These are phyloP conservation scores for Eremothecium cymbalariae DNA, from an alignment of 1,139 yeast species.

Conservation along the genomic window DNA sequence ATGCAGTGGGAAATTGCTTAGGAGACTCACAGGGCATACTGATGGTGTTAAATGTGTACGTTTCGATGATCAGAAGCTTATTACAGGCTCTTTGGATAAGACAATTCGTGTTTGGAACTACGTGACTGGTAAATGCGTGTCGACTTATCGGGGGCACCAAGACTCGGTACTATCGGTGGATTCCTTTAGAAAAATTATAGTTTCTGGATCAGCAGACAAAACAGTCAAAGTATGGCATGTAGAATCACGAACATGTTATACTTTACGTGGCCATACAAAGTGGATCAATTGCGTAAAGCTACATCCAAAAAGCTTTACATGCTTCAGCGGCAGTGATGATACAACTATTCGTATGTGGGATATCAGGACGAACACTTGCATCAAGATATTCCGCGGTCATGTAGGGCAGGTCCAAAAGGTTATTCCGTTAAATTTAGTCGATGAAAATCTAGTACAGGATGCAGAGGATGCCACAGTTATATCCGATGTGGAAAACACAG, in stretches of 20 bases:
- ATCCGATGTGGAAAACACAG: slow-evolving; percentile 11
- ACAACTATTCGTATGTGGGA: slow-evolving; percentile 95
- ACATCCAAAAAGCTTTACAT: slow-evolving; percentile 67
- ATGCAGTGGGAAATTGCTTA: slow-evolving; percentile 65
- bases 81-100: slow-evolving; percentile 85
- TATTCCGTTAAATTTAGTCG: slow-evolving; percentile 60
- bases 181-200: slow-evolving; percentile 68
- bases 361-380: slow-evolving; percentile 66
- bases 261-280: slow-evolving; percentile 86
- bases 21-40: slow-evolving; percentile 73
- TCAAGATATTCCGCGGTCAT: slow-evolving; percentile 55
- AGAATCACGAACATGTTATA: slow-evolving; percentile 82
- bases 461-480: slow-evolving; percentile 19
- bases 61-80: slow-evolving; percentile 80
- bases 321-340: slow-evolving; percentile 87
- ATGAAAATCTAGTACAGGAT: slow-evolving; percentile 35
- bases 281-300: slow-evolving; percentile 88
- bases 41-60: slow-evolving; percentile 77
- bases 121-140: slow-evolving; percentile 86
- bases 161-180: slow-evolving; percentile 74
- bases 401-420: slow-evolving; percentile 87
- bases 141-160: slow-evolving; percentile 88
- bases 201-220: slow-evolving; percentile 86
- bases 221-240: slow-evolving; percentile 96
- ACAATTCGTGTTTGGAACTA: slow-evolving; percentile 95